Conservation (phyloP, 208 protist genomes). For the Trypanosomatidae sp. region DNA sequence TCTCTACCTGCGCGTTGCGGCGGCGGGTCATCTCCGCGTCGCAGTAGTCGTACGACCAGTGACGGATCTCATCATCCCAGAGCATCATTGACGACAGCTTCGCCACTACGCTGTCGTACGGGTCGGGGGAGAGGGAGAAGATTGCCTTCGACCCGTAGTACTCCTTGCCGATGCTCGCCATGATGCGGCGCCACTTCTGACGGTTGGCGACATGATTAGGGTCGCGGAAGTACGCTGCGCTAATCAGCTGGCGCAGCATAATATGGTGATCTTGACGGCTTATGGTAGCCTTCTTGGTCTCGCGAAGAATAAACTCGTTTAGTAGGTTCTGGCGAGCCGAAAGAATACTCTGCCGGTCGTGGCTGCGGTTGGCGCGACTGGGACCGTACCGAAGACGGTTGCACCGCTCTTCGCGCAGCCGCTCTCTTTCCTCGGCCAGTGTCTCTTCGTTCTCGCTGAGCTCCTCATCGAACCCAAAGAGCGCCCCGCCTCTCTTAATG, state of each 20-base stretch:
- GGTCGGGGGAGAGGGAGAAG: constrained; percentile 77
- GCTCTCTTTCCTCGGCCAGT: constrained; percentile 15
- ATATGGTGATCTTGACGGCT: constrained; percentile 82
- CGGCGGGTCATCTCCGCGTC: constrained; percentile 53
- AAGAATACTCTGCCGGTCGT: constrained; percentile 58
- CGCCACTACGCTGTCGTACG: constrained; percentile 77
- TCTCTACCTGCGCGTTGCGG: constrained; percentile 42
- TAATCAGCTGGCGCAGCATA: constrained; percentile 83
- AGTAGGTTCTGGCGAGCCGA: constrained; percentile 62
- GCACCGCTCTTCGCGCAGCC: constrained; percentile 15
- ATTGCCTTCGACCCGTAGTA: constrained; percentile 80
- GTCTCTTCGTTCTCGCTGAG: constrained; percentile 22
- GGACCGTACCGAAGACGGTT: constrained; percentile 40
- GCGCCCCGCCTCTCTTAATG: constrained; percentile 15
- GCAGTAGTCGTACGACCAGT: constrained; percentile 72
- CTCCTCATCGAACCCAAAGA: constrained; percentile 32
- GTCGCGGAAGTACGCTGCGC: constrained; percentile 67
- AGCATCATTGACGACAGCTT: constrained; percentile 90
- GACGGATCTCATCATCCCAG: constrained; percentile 61
- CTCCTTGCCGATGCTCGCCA: constrained; percentile 71
- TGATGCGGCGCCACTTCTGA: constrained; percentile 62
- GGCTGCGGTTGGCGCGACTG: constrained; percentile 38
- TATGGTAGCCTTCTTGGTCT: constrained; percentile 44
- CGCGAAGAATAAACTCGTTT: constrained; percentile 72
- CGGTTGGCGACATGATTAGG: constrained; percentile 53